Conservation (phyloP, 208 protist species). For the Sergeia podlipaevii region DNA sequence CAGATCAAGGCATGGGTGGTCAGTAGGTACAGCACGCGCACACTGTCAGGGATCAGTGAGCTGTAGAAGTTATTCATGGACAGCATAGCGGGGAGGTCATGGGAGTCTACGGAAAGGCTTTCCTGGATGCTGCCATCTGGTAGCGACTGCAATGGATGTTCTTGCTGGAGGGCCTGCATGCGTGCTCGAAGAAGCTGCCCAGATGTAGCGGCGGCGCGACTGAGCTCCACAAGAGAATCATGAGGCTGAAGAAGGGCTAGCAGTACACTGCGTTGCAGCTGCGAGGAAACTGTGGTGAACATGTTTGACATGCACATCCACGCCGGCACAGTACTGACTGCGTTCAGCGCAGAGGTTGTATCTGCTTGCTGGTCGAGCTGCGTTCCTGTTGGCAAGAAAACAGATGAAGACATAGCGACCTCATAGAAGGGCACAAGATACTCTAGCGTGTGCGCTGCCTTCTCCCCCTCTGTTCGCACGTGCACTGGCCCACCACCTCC, state of each 20-base stretch:
- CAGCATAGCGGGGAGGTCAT: neutral
- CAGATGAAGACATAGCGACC: conserved; percentile 3
- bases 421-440: conserved; percentile 2
- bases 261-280: conserved; percentile 40
- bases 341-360: neutral
- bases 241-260: conserved; percentile 32
- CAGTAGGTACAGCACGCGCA: conserved; percentile 60
- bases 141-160: neutral
- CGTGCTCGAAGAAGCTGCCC: no score
- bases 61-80: conserved; percentile 54
- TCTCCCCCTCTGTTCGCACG: neutral
- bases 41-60: conserved; percentile 34
- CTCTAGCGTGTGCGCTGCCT: neutral
- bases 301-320: conserved; percentile 29
- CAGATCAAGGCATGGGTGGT: conserved; percentile 32
- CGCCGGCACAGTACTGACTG: conserved; percentile 10
- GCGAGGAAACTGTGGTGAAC: conserved; percentile 13
- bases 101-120: neutral
- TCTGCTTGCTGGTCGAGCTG: neutral
- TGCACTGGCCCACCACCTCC: no score
- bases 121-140: neutral
- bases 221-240: conserved; percentile 45
- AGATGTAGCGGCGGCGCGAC: conserved; percentile 7
- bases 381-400: conserved; percentile 7
- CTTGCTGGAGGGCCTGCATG: neutral